phyloP scores from a whole-genome alignment of 2,329 filamentous ascomycete genomes.

The Emmonsiellopsis sp. region DNA sequence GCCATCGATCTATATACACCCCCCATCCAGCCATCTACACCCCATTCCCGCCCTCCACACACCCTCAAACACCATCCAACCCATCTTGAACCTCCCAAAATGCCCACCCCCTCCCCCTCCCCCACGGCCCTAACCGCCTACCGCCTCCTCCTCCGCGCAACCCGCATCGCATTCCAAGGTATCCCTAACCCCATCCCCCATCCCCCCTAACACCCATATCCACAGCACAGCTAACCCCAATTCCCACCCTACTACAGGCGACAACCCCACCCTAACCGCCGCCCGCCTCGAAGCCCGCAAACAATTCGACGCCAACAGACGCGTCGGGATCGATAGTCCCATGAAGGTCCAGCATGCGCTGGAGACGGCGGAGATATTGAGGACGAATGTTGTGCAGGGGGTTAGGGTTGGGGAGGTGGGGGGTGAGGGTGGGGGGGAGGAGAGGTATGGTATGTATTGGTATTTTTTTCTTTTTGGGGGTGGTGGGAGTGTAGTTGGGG shows the following conservation, averaged over 20 bases:
- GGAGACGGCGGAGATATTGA: constrained; percentile 70
- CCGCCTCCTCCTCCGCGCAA: constrained; percentile 18
- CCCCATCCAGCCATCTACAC: background rate
- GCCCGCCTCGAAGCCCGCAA: constrained; percentile 64
- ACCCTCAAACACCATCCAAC: background rate
- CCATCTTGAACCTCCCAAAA: background rate
- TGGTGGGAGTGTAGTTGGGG: background rate
- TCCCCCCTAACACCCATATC: background rate
- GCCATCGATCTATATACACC: too few species aligned
- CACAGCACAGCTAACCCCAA: background rate
- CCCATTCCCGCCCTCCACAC: background rate
- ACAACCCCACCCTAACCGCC: constrained; percentile 57
- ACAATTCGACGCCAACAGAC: constrained; percentile 61
- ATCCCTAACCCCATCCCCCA: constrained; percentile 11
- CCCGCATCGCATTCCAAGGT: constrained; percentile 65
- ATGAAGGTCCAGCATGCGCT: constrained; percentile 68
- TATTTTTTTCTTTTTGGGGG: background rate
- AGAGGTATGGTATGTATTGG: constrained; percentile 24
- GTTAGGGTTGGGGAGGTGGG: constrained; percentile 40
- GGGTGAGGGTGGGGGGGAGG: constrained; percentile 22
- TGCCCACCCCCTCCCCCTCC: constrained; percentile 31
- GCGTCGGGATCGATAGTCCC: constrained; percentile 49
- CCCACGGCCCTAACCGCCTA: constrained; percentile 20
- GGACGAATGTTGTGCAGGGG: constrained; percentile 84
- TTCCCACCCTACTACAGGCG: constrained; percentile 48